phyloP scores from a whole-genome alignment of 2,329 filamentous ascomycete genomes.

The Zelopaecilomyces penicillatus region DNA sequence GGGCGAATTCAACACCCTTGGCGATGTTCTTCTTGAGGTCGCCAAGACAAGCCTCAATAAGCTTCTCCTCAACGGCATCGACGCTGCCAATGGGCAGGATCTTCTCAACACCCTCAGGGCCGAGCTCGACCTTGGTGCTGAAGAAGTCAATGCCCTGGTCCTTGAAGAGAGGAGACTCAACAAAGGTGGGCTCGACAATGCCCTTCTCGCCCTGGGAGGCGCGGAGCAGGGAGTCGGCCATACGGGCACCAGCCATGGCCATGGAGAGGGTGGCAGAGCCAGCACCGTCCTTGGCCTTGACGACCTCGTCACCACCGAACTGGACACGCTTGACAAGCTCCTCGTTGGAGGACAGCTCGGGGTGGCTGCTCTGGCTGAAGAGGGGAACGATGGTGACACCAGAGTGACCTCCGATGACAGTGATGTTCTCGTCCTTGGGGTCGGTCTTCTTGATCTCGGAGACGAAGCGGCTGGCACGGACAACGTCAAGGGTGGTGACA shows the following conservation, averaged over 20 bases:
- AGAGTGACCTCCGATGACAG: slow-evolving; percentile 93
- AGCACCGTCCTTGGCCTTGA: slow-evolving; percentile 97
- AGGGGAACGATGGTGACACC: slow-evolving; percentile 98
- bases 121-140: slow-evolving; percentile 88
- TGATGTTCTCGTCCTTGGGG: slow-evolving; percentile 87
- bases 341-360: slow-evolving; percentile 69
- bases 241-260: slow-evolving; percentile 84
- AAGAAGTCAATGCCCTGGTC: slow-evolving; percentile 98
- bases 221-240: slow-evolving; percentile 87
- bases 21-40: slow-evolving; percentile 93
- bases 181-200: slow-evolving; percentile 91
- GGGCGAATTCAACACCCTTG: slow-evolving; percentile 67
- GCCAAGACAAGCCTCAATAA: slow-evolving; percentile 74
- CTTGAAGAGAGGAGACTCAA: slow-evolving; percentile 97
- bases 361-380: slow-evolving; percentile 87
- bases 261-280: slow-evolving; percentile 97
- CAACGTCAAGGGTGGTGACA: slow-evolving; percentile 97
- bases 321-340: slow-evolving; percentile 89
- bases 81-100: slow-evolving; percentile 81
- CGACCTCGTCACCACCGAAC: slow-evolving; percentile 98
- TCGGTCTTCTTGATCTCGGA: slow-evolving; percentile 86
- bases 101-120: slow-evolving; percentile 92
- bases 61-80: slow-evolving; percentile 77
- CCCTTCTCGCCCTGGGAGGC: slow-evolving; percentile 90
- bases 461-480: slow-evolving; percentile 96